Evolutionary conservation across 371 early-diverging fungal species (phyloP).

Genomic region (Cokeromyces recurvatus): DNA sequence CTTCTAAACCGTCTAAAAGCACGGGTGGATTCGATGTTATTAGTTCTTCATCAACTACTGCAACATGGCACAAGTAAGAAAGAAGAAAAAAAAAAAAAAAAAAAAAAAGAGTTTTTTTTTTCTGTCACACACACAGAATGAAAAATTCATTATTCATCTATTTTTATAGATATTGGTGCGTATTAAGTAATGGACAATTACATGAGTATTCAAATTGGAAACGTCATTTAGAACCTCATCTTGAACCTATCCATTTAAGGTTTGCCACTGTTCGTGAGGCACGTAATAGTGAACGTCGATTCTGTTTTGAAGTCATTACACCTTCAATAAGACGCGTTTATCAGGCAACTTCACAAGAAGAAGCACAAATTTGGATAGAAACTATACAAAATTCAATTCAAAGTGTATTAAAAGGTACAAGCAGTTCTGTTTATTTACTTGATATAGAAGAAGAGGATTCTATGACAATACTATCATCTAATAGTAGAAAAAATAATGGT

Average conservation of each 20-base stretch:
- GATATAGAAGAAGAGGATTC: no score
- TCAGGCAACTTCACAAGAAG: conserved; percentile 71
- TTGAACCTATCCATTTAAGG: conserved; percentile 64
- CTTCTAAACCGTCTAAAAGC: conserved; percentile 39
- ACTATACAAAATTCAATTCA: conserved; percentile 71
- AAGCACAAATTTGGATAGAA: conserved; percentile 64
- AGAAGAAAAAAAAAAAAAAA: no score
- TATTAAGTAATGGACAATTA: conserved; percentile 63
- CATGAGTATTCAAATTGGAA: conserved; percentile 76
- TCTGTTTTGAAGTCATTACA: conserved; percentile 74
- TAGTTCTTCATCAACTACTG: conserved; percentile 7
- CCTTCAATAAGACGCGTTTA: conserved; percentile 61
- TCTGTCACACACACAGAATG: neutral
- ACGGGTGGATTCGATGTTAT: conserved; percentile 7
- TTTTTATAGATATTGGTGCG: conserved; percentile 64
- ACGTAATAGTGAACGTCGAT: conserved; percentile 67
- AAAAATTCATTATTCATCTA: neutral
- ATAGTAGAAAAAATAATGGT: neutral
- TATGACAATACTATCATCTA: neutral
- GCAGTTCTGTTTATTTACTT: conserved; percentile 26
- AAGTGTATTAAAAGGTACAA: conserved; percentile 57
- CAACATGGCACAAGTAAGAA: conserved; percentile 21
- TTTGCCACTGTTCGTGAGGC: conserved; percentile 77
- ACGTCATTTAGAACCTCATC: conserved; percentile 54
- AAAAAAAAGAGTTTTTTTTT: no score